Base-by-base conservation (phyloP, 1,284 basidiomycete genomes). In the Anthracocystis panici-leucophaei region DNA sequence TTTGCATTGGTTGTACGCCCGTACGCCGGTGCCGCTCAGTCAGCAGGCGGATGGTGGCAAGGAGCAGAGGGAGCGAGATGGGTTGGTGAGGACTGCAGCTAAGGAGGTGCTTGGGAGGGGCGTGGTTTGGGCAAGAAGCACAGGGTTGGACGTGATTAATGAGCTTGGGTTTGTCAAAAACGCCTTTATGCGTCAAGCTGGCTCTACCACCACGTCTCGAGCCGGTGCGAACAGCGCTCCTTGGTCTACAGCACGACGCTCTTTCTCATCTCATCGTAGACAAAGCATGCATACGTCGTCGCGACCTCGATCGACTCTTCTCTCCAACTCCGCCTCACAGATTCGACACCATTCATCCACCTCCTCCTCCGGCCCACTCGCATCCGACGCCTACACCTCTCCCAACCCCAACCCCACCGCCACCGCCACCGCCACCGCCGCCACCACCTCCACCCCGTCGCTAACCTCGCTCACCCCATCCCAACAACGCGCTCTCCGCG, bases 141-240 rank as follows among this genome's bases (percentile, higher is more conserved):
- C 80, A 33, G 83, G 81, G 0, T 49, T 84, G 51, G 83, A 84
- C 54, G 76, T 84, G 52, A 67, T 84, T 59, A 84, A 84, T 51
- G 83, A 84, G 70, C 55, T 84, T 3, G 69, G 67, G 2, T 74
- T 76, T 12, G 77, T 83, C 49, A 84, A 84, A 78, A 72, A 70
- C n/a, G 52, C 65, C 0, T 73, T 81, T 23, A 76, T 76, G 74
- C 60, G 65, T 14, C 74, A 76, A 29, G 74, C 74, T n/a, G 74
- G 74, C 5, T 75, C 73, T 14, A 70, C 71, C 12, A 65, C 72
- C 6, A 63, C 64, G 6, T 20, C 48, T 5, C 35, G 14, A 25
- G 29, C 20, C 14, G 5, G 27, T 14, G 31, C 10, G 21, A 25
- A 12, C 3, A 57, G 53, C 2, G 18, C 49, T 2, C 50, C 64